Evolutionary conservation across 306 rosid species (phyloP).

Genomic region (Begonia loranthoides): DNA sequence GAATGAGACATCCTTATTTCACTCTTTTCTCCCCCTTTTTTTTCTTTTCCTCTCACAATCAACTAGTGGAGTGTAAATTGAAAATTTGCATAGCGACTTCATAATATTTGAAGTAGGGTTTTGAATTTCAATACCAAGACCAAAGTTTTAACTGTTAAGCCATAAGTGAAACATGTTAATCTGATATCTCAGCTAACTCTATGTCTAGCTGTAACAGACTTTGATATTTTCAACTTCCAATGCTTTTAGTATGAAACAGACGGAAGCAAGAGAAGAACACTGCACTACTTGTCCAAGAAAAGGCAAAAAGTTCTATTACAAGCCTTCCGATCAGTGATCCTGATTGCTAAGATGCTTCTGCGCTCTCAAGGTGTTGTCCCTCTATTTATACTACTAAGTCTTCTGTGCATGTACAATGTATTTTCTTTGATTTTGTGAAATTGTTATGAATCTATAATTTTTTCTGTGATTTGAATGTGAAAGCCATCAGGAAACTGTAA

Average conservation of each 20-base stretch:
- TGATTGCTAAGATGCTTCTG: background rate
- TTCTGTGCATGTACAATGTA: background rate
- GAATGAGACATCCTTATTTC: too few relatives aligned
- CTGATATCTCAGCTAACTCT: background rate
- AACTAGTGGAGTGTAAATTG: too few relatives aligned
- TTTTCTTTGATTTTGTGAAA: background rate
- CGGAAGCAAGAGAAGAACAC: background rate
- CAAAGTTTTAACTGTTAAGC: background rate
- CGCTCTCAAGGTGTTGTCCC: background rate
- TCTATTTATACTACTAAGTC: background rate
- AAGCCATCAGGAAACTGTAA: constrained; percentile 23
- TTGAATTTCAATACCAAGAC: background rate
- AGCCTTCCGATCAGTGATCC: background rate
- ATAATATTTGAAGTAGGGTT: background rate
- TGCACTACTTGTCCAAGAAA: too few relatives aligned
- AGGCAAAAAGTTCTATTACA: background rate
- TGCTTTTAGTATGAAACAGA: background rate
- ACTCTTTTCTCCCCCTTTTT: too few relatives aligned
- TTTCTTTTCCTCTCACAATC: too few relatives aligned
- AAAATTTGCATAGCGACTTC: background rate
- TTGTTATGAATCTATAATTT: background rate
- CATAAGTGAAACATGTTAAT: background rate
- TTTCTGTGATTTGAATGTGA: background rate
- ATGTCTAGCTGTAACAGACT: background rate
- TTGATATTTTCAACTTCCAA: background rate